Conservation (phyloP, 73 alveolate genomes). For the Paramecium tetraurelia region DNA sequence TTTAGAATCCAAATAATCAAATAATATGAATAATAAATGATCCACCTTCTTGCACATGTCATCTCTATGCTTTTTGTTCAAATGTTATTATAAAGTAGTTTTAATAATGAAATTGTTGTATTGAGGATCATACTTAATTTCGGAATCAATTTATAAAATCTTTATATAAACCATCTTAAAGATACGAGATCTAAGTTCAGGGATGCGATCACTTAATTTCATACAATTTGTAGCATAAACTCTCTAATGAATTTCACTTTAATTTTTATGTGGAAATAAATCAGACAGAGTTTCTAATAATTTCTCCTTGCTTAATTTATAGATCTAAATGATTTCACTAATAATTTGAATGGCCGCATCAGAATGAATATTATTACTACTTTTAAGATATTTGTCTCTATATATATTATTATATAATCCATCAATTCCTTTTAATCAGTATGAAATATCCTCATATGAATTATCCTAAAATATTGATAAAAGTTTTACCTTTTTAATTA, state of each 20-base stretch:
- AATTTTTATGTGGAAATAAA: conserved; percentile 22
- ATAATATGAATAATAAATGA: neutral
- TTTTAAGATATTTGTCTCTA: neutral
- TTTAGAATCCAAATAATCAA: conserved; percentile 41
- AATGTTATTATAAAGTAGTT: neutral
- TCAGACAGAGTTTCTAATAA: neutral
- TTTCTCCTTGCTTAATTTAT: neutral
- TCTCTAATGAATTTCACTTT: conserved; percentile 4
- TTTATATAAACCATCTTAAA: neutral
- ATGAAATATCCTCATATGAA: neutral
- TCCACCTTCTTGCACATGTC: conserved; percentile 38
- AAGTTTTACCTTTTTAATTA: neutral
- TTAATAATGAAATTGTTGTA: neutral
- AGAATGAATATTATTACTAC: neutral
- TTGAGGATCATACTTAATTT: neutral
- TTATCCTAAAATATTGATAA: neutral
- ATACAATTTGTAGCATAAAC: neutral
- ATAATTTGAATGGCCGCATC: neutral
- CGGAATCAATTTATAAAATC: conserved; percentile 25
- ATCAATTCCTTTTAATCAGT: conserved; percentile 6
- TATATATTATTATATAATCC: neutral
- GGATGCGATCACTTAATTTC: neutral
- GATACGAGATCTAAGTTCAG: neutral
- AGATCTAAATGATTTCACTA: neutral
- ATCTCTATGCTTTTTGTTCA: neutral